These are phyloP conservation scores for Athelia psychrophila DNA, from an alignment of 1,284 basidiomycete species.

Conservation along the genomic window DNA sequence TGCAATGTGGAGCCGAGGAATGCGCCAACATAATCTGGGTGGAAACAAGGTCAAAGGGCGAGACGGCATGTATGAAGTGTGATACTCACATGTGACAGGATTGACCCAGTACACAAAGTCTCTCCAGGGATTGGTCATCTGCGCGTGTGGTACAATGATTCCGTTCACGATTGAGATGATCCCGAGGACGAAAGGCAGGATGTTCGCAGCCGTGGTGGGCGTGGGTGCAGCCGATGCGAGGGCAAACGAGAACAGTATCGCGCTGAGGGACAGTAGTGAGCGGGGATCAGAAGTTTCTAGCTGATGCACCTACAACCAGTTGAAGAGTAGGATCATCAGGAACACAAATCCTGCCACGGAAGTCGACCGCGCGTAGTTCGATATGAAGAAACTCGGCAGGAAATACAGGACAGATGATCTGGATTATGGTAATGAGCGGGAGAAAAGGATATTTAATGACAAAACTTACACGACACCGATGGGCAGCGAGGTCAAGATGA, in stretches of 20 bases:
- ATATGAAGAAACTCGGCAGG: background rate
- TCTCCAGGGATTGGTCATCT: background rate
- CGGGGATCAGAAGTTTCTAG: background rate
- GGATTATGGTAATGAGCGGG: background rate
- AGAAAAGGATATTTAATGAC: background rate
- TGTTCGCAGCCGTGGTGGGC: background rate
- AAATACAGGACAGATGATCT: background rate
- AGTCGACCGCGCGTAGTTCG: background rate
- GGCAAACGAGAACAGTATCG: background rate
- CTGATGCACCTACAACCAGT: background rate
- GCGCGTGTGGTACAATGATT: background rate
- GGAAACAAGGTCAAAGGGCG: background rate
- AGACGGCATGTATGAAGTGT: background rate
- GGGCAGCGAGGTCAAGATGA: background rate
- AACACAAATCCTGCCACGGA: background rate
- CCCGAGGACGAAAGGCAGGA: background rate
- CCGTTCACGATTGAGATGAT: background rate
- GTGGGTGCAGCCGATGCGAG: background rate
- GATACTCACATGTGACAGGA: too few relatives aligned
- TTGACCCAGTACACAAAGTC: background rate
- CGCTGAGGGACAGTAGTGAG: background rate
- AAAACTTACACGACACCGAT: background rate
- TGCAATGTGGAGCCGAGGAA: background rate
- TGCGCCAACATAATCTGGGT: background rate
- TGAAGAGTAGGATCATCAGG: background rate